Percentiles rank a stretch among this genome's conserved stretches.
Evolutionary conservation across 2,329 filamentous ascomycete genomes (phyloP).

Genomic region (Colletotrichum spaethianum): DNA sequence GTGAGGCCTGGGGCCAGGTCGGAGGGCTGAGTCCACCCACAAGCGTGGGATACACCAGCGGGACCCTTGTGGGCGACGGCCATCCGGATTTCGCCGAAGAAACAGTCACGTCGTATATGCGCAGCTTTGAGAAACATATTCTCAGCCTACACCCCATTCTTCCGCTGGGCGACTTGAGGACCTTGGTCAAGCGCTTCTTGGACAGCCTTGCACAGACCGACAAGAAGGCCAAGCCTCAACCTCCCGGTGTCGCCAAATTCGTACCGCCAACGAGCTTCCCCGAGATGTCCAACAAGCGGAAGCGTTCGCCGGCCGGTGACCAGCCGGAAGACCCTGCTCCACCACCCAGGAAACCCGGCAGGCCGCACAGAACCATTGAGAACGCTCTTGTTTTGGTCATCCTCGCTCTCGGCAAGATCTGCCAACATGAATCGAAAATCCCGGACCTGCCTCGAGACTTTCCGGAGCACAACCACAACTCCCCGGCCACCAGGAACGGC

Average conservation of each 20-base stretch:
- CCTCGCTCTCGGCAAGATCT: constrained; percentile 89
- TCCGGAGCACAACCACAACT: constrained; percentile 56
- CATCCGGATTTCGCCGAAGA: constrained; percentile 68
- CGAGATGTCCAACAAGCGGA: constrained; percentile 61
- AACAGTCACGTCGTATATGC: constrained; percentile 67
- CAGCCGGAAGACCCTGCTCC: constrained; percentile 25
- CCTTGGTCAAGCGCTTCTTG: constrained; percentile 68
- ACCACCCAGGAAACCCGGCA: constrained; percentile 55
- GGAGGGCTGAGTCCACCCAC: constrained; percentile 63
- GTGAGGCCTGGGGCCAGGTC: constrained; percentile 72
- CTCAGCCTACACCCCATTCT: constrained; percentile 77
- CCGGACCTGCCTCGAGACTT: constrained; percentile 61
- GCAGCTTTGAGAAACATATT: constrained; percentile 72
- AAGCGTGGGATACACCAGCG: constrained; percentile 53
- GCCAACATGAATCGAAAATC: constrained; percentile 67
- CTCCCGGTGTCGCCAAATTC: constrained; percentile 49
- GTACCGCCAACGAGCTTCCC: constrained; percentile 40
- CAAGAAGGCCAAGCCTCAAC: constrained; percentile 32
- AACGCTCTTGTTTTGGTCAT: constrained; percentile 88
- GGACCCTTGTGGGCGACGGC: constrained; percentile 59
- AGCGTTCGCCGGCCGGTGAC: constrained; percentile 62
- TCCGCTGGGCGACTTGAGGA: constrained; percentile 65
- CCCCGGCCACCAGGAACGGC: constrained; percentile 61
- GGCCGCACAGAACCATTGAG: constrained; percentile 76
- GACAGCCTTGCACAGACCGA: constrained; percentile 57